phyloP scores from a whole-genome alignment of 2,329 filamentous ascomycete species.

The Diplodia intermedia region DNA sequence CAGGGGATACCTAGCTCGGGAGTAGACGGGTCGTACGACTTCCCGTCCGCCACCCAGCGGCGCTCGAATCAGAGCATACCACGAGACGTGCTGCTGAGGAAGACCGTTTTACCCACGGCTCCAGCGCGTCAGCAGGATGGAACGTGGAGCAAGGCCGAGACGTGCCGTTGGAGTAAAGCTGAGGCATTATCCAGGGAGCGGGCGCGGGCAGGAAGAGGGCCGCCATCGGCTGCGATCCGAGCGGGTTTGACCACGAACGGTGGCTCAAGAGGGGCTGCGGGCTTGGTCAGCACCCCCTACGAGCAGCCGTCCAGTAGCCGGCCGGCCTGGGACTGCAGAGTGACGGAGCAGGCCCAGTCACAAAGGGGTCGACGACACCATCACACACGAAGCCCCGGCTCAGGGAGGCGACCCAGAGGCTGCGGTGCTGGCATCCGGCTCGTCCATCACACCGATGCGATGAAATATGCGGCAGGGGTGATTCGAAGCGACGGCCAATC shows the following conservation, averaged over 20 bases:
- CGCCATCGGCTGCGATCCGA: neutral
- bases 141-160: slow-evolving; percentile 5
- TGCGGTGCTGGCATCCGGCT: slow-evolving; percentile 7
- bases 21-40: slow-evolving; percentile 21
- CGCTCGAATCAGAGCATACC: slow-evolving; percentile 20
- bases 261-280: no score
- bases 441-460: slow-evolving; percentile 5
- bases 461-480: slow-evolving; percentile 2
- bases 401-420: neutral
- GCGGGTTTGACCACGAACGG: neutral
- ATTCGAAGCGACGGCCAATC: slow-evolving; percentile 18
- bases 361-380: slow-evolving; percentile 1
- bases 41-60: slow-evolving; percentile 1
- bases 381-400: neutral
- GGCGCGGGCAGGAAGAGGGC: slow-evolving; percentile 1
- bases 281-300: no score
- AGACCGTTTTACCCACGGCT: slow-evolving; percentile 5
- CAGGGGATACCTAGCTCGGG: slow-evolving; percentile 18
- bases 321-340: neutral
- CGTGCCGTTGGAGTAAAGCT: neutral
- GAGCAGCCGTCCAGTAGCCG: no score
- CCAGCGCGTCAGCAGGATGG: slow-evolving; percentile 6
- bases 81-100: slow-evolving; percentile 6
- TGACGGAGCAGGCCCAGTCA: neutral
- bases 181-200: slow-evolving; percentile 6